These are phyloP conservation scores for Barnettozyma wickerhamii DNA, from an alignment of 805 yeast genomes.

Conservation along the genomic window DNA sequence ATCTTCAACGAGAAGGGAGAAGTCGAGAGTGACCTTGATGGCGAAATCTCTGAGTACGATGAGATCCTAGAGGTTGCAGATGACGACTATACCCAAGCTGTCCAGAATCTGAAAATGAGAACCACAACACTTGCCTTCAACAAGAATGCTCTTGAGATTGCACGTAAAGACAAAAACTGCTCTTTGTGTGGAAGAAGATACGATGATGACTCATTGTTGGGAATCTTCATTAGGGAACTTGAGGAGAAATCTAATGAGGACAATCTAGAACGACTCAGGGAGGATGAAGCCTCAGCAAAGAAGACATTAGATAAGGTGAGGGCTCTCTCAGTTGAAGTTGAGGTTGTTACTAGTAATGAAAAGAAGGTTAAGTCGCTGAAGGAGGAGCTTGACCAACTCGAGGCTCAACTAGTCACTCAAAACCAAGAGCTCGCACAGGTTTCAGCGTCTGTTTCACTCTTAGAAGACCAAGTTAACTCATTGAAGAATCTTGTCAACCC, in stretches of 20 bases:
- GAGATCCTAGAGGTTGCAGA: slow-evolving; percentile 51
- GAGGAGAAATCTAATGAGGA: slow-evolving; percentile 28
- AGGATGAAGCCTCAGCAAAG: slow-evolving; percentile 31
- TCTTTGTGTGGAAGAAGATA: slow-evolving; percentile 69
- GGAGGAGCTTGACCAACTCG: slow-evolving; percentile 16
- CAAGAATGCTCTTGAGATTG: slow-evolving; percentile 60
- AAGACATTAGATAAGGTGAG: slow-evolving; percentile 27
- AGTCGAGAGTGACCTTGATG: slow-evolving; percentile 21
- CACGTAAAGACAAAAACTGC: slow-evolving; percentile 56
- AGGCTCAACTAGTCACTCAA: slow-evolving; percentile 9
- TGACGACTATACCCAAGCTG: slow-evolving; percentile 53
- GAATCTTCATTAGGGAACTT: slow-evolving; percentile 26
- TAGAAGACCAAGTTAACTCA: not conserved
- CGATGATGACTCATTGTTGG: slow-evolving; percentile 31
- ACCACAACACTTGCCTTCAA: slow-evolving; percentile 70
- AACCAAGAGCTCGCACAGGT: not conserved
- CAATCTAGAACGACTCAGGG: slow-evolving; percentile 29
- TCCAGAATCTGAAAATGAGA: slow-evolving; percentile 62
- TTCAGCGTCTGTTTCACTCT: not conserved
- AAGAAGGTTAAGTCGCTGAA: slow-evolving; percentile 5
- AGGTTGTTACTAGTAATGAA: slow-evolving; percentile 14
- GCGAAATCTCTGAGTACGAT: slow-evolving; percentile 46
- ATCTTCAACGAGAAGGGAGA: slow-evolving; percentile 5
- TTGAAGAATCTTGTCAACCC: slow-evolving; percentile 21
- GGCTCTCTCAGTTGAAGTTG: slow-evolving; percentile 26